Evolutionary conservation across 768 basidiomycete species (phyloP).

Genomic region (Pholiota molesta): DNA sequence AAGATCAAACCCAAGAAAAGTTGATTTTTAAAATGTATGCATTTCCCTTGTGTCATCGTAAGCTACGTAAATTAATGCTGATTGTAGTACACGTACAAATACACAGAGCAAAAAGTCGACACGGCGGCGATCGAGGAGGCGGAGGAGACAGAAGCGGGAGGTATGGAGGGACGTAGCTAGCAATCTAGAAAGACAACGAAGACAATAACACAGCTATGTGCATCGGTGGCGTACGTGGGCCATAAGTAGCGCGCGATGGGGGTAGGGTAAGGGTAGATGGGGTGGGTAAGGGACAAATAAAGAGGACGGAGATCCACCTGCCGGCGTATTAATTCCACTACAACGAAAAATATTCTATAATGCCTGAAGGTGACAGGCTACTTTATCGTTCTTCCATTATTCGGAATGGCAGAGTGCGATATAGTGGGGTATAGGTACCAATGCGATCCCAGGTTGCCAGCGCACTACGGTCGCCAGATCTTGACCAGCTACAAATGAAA

Average conservation of each 20-base stretch:
- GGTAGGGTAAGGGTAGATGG: neutral
- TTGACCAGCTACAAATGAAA: conserved; percentile 21
- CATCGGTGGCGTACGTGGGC: neutral
- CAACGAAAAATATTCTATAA: conserved; percentile 1
- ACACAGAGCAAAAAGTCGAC: conserved; percentile 24
- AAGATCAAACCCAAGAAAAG: too few relatives aligned
- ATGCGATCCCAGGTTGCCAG: neutral
- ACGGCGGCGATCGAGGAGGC: conserved; percentile 6
- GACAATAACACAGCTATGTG: conserved; percentile 1
- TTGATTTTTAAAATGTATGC: neutral
- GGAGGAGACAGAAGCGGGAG: neutral
- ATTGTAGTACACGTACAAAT: conserved; percentile 26
- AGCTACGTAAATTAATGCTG: conserved; percentile 18
- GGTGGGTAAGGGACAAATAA: neutral
- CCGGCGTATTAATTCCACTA: neutral
- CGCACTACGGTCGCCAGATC: conserved; percentile 24
- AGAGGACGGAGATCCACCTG: neutral
- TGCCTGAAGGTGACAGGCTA: conserved; percentile 1
- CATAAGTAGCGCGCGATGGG: neutral
- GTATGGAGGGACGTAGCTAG: neutral
- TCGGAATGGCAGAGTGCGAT: neutral
- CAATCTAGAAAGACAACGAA: neutral
- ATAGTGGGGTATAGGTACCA: neutral
- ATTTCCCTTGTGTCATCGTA: conserved; percentile 7
- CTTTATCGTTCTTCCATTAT: too few relatives aligned